Conservation (phyloP, 805 yeast genomes). For the Schwanniomyces pseudopolymorphus region DNA sequence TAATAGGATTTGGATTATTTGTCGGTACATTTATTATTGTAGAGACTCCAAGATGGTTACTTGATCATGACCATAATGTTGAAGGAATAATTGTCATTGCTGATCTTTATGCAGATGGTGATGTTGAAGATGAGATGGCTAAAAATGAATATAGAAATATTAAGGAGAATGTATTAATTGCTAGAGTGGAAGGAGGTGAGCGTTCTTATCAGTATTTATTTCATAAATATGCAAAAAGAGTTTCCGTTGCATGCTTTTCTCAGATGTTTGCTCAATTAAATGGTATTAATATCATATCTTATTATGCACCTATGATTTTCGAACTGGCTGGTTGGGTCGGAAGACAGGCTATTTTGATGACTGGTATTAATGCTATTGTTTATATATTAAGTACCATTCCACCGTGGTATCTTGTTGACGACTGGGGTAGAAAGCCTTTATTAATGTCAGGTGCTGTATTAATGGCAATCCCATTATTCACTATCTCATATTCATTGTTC, state of each 20-base stretch:
- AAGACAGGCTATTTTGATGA: slow-evolving; percentile 82
- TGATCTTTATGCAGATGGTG: slow-evolving; percentile 77
- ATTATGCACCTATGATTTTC: slow-evolving; percentile 91
- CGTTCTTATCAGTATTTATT: slow-evolving; percentile 74
- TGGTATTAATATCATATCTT: slow-evolving; percentile 90
- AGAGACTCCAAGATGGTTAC: slow-evolving; percentile 48
- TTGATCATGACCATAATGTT: slow-evolving; percentile 50
- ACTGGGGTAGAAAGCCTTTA: slow-evolving; percentile 90
- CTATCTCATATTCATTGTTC: slow-evolving; percentile 57
- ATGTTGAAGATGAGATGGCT: slow-evolving; percentile 67
- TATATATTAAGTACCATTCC: slow-evolving; percentile 64
- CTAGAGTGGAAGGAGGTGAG: slow-evolving; percentile 77
- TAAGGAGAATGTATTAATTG: slow-evolving; percentile 74
- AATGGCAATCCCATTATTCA: slow-evolving; percentile 71
- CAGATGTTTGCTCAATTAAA: slow-evolving; percentile 92
- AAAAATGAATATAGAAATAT: slow-evolving; percentile 73
- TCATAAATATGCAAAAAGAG: slow-evolving; percentile 69
- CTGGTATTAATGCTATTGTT: slow-evolving; percentile 61
- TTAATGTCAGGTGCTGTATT: slow-evolving; percentile 73
- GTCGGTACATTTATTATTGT: slow-evolving; percentile 42
- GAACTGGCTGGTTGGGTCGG: slow-evolving; percentile 96
- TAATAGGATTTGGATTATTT: slow-evolving; percentile 36
- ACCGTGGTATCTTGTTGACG: slow-evolving; percentile 88
- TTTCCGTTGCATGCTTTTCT: slow-evolving; percentile 85
- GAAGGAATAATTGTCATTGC: slow-evolving; percentile 87